Conservation (phyloP, 2,329 filamentous ascomycete genomes). For the Arthrinium phaeospermum region DNA sequence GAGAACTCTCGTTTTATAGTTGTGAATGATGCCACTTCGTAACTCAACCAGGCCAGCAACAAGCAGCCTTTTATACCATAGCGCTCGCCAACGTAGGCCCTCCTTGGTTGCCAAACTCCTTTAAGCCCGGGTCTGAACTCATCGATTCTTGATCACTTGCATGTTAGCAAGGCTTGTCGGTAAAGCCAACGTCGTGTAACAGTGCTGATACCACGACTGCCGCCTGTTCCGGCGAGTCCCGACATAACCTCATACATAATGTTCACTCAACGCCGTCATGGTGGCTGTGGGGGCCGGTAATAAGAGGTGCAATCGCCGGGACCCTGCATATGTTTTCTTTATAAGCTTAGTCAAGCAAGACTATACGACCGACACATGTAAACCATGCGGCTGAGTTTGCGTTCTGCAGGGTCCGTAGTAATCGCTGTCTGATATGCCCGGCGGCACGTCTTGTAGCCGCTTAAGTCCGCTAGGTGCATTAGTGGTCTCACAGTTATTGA, state of each 20-base stretch:
- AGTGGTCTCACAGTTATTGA: background rate
- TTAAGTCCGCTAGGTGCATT: conserved; percentile 6
- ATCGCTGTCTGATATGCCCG: background rate
- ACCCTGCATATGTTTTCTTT: background rate
- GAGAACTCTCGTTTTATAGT: background rate
- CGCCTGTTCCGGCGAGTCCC: background rate
- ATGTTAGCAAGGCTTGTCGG: background rate
- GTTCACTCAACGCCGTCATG: background rate
- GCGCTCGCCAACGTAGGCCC: background rate
- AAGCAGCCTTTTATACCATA: background rate
- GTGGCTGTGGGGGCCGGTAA: background rate
- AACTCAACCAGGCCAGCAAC: background rate
- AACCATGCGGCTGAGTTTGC: background rate
- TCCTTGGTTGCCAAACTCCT: background rate
- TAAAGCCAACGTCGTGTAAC: background rate
- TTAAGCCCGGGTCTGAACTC: background rate
- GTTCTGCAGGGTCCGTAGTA: background rate
- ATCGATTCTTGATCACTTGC: background rate
- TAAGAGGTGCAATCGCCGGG: background rate
- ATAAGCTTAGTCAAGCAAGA: background rate
- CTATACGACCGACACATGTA: background rate
- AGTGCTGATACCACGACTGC: background rate
- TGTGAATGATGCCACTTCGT: background rate
- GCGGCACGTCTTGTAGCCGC: background rate
- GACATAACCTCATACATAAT: background rate